Evolutionary conservation across 306 rosid genomes (phyloP), one percentile per base, ranked within the genome.

Genomic region (Cucumis melo): DNA sequence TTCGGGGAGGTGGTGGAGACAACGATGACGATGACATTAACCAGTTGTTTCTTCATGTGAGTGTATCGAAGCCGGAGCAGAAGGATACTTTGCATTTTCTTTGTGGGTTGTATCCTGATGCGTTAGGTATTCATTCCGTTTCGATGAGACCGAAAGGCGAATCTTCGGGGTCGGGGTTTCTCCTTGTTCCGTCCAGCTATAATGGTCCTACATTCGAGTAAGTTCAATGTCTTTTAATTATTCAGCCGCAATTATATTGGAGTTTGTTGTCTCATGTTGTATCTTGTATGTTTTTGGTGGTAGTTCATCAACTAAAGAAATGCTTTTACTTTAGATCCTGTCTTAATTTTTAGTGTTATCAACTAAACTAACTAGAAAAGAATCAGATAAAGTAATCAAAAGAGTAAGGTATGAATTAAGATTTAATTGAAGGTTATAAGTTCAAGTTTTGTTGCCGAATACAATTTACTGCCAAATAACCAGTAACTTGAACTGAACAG

Each of bases 111-210:
- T 94, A 91, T 74, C 96, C 96, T 36, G 98, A 91, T 72, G 96
- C 97, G 8, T 17, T 94, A 60, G 97, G 97, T 19, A 94, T 94
- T 82, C 97, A 94, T 86, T 90, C 96, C 23, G 92, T 94, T 70
- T 89, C 96, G 1, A 89, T 89, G 91, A 84, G 92, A n/a, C 89
- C 91, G 0, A 89, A 84, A 85, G 79, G 75, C 5, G 77, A 82
- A 11, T 19, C 75, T 10, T 60, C 82, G 13, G 85, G 83, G 1
- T 86, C 82, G 10, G 85, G 83, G 1, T 86, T 83, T 76, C 21
- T 84, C 54, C 80, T 84, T 15, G 51, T 78, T 77, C 79, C 91
- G 1, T 56, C 92, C 17, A 75, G 87, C 10, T 94, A 89, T 64
- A 53, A 62, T 7, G 97, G 97, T 19, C 96, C 98, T 67, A 61